A percentile compares a stretch with the other conserved stretches of the same genome.
These are phyloP conservation scores for Favolaschia claudopus DNA, from an alignment of 768 basidiomycete genomes.

Conservation along the genomic window DNA sequence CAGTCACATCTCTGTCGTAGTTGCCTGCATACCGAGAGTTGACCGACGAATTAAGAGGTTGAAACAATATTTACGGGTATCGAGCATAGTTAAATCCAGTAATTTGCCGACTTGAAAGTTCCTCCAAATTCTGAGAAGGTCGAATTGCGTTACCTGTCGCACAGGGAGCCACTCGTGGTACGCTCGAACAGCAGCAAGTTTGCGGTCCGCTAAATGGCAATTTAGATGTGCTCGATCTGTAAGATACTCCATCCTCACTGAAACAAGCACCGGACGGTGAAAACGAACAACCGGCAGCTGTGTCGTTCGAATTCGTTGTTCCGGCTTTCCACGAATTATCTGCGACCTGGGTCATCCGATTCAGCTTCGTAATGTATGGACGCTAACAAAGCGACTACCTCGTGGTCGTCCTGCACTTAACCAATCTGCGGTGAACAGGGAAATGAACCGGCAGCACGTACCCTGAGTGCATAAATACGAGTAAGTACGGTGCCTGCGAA, in stretches of 20 bases:
- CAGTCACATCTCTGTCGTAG: conserved; percentile 66
- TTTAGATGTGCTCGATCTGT: too few species aligned
- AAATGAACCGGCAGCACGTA: background rate
- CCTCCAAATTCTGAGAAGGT: conserved; percentile 67
- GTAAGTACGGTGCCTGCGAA: background rate
- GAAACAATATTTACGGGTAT: conserved; percentile 52
- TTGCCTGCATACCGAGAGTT: conserved; percentile 41
- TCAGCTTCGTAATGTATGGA: background rate
- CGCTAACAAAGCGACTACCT: conserved; percentile 36
- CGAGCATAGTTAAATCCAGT: conserved; percentile 67
- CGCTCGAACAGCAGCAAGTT: conserved; percentile 63
- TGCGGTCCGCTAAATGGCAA: too few species aligned
- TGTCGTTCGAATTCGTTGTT: conserved; percentile 63
- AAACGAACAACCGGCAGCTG: conserved; percentile 54
- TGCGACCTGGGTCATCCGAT: conserved; percentile 46
- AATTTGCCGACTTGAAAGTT: conserved; percentile 71
- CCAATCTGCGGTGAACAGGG: background rate
- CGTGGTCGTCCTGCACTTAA: conserved; percentile 54
- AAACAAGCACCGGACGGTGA: conserved; percentile 64
- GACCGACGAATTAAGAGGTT: background rate
- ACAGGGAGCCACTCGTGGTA: conserved; percentile 73
- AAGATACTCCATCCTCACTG: too few species aligned
- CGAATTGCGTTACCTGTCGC: conserved; percentile 60
- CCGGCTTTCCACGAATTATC: conserved; percentile 67
- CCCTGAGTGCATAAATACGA: background rate